Evolutionary conservation across 1,139 yeast species (phyloP).

Genomic region (Candida glucosophila): DNA sequence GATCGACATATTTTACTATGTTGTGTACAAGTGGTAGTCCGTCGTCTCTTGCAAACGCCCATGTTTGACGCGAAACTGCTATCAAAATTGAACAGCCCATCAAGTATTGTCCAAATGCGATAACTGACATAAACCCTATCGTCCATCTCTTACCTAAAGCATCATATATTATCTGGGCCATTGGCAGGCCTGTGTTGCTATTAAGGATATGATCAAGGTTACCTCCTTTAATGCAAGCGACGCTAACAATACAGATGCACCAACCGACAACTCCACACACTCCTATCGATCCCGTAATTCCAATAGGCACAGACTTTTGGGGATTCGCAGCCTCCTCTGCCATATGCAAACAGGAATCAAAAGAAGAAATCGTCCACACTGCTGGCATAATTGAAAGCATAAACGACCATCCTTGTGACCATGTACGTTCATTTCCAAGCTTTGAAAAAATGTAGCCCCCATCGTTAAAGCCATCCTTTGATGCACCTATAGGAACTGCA

Average conservation of each 20-base stretch:
- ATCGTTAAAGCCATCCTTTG: conserved; percentile 8
- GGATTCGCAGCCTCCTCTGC: conserved; percentile 22
- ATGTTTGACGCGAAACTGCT: conserved; percentile 31
- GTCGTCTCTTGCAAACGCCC: conserved; percentile 20
- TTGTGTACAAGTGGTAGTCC: conserved; percentile 13
- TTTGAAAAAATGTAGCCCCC: conserved; percentile 12
- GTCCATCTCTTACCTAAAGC: conserved; percentile 67
- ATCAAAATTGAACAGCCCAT: conserved; percentile 44
- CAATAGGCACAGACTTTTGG: conserved; percentile 18
- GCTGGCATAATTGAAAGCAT: conserved; percentile 22
- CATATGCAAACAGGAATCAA: conserved; percentile 24
- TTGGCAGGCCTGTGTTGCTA: conserved; percentile 33
- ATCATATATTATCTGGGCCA: conserved; percentile 61
- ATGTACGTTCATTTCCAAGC: conserved; percentile 10
- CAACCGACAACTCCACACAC: conserved; percentile 16
- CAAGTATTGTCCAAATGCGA: conserved; percentile 52
- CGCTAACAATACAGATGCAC: conserved; percentile 11
- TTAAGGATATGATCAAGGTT: conserved; percentile 22
- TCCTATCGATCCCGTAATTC: conserved; percentile 17
- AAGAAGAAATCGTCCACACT: conserved; percentile 25
- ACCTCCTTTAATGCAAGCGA: conserved; percentile 14
- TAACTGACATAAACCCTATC: conserved; percentile 51
- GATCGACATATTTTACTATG: conserved; percentile 40
- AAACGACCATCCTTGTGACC: conserved; percentile 16
- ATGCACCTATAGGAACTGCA: conserved; percentile 21